Percentiles rank a stretch among this genome's conserved stretches.
These are phyloP conservation scores for Heteromeles arbutifolia DNA, from an alignment of 306 rosid species.

Conservation along the genomic window DNA sequence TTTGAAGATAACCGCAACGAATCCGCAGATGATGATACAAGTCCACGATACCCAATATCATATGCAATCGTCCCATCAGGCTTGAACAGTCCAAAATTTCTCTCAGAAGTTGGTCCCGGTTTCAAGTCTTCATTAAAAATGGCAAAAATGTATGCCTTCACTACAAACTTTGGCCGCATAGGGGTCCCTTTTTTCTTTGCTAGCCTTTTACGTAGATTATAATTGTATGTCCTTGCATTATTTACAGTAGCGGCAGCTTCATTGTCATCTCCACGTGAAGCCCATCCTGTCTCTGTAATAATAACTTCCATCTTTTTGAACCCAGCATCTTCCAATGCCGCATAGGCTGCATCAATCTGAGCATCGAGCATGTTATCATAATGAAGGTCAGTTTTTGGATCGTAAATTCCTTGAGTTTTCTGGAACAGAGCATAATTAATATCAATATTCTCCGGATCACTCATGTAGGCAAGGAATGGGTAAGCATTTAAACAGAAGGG, in stretches of 20 bases:
- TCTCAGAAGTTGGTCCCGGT: slow-evolving; percentile 69
- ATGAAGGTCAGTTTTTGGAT: slow-evolving; percentile 58
- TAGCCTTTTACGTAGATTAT: slow-evolving; percentile 81
- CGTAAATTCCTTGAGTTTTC: slow-evolving; percentile 59
- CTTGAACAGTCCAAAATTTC: slow-evolving; percentile 79
- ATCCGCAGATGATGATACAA: slow-evolving; percentile 56
- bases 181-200: slow-evolving; percentile 97
- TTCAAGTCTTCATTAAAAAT: slow-evolving; percentile 71
- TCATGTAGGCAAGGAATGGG: slow-evolving; percentile 62
- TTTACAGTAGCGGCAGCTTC: slow-evolving; percentile 65
- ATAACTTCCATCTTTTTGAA: slow-evolving; percentile 73
- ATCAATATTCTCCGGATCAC: slow-evolving; percentile 67
- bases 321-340: slow-evolving; percentile 84
- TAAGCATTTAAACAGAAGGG: slow-evolving; percentile 96
- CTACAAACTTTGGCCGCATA: slow-evolving; percentile 59
- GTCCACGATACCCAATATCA: slow-evolving; percentile 82
- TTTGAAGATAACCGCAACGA: slow-evolving; percentile 48
- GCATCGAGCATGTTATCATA: slow-evolving; percentile 99
- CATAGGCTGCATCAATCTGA: slow-evolving; percentile 91
- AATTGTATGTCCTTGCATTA: slow-evolving; percentile 84
- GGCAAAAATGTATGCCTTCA: slow-evolving; percentile 87
- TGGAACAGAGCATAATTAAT: slow-evolving; percentile 88
- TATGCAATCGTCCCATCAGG: slow-evolving; percentile 89
- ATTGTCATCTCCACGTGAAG: slow-evolving; percentile 58
- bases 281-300: slow-evolving; percentile 98